These are phyloP conservation scores for Cladosporium sp. DNA, from an alignment of 2,329 filamentous ascomycete genomes.

Conservation along the genomic window DNA sequence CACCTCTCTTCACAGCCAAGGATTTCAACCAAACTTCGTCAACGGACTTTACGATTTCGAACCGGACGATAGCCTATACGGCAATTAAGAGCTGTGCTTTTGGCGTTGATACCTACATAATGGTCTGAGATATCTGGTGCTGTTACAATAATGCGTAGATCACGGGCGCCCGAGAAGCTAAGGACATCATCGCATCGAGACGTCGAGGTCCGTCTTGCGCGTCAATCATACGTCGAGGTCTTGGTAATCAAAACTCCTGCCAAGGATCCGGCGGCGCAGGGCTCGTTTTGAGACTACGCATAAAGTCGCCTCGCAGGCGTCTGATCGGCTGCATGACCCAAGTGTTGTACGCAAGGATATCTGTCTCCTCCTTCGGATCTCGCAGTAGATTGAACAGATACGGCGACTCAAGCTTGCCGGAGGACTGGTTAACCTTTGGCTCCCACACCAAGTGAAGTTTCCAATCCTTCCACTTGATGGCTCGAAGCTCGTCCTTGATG, in stretches of 20 bases:
- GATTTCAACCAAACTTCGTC: too few relatives aligned
- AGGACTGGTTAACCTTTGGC: constrained; percentile 12
- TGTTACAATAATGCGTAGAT: too few relatives aligned
- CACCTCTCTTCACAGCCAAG: too few relatives aligned
- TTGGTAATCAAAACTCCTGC: neutral
- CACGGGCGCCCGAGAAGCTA: too few relatives aligned
- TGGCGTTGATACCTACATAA: too few relatives aligned
- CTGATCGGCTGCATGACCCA: constrained; percentile 12
- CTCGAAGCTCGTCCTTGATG: constrained; percentile 13
- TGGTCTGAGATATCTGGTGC: too few relatives aligned
- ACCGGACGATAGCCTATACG: too few relatives aligned
- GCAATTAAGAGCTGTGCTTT: too few relatives aligned
- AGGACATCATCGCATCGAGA: too few relatives aligned
- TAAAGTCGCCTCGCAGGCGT: constrained; percentile 8
- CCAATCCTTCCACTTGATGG: constrained; percentile 13
- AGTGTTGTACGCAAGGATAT: constrained; percentile 13
- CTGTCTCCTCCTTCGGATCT: constrained; percentile 13
- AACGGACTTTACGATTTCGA: too few relatives aligned
- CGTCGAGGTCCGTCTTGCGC: too few relatives aligned
- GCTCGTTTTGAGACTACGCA: constrained; percentile 7
- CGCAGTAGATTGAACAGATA: constrained; percentile 13
- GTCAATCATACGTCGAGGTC: too few relatives aligned
- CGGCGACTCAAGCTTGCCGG: constrained; percentile 11
- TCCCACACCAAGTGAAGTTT: constrained; percentile 14
- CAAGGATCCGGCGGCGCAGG: constrained; percentile 9